Base-by-base conservation (phyloP, 139 green algal genomes). In the Haematococcus sp. region DNA sequence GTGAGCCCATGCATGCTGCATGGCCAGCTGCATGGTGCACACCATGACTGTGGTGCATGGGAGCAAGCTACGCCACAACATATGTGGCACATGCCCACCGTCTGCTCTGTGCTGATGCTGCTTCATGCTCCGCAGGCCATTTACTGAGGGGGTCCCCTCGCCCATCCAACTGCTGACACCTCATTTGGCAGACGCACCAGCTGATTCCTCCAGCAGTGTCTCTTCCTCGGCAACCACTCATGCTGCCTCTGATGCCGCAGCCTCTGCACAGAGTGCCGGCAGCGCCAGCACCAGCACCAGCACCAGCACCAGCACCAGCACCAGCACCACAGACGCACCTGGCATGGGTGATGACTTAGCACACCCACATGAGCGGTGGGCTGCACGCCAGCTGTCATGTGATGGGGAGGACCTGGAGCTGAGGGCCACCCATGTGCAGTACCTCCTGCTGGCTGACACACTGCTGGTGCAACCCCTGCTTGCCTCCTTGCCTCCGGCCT, bases 371-470 rank as follows among this genome's bases (percentile, higher is more conserved):
- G 79, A 92, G 68, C 73, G 74, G 43, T 88, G 81, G 76, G 86
- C 79, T 15, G 65, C 35, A 3, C 34, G 40, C 22, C 78, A 87
- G 78, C 76, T 94, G 33, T 64, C 70, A 23, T 76, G 88, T 55
- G 86, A 93, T 68, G 91, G 91, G 1, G 91, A 97, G 71, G 89
- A 97, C 55, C 28, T 91, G 23, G 65, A 88, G 1, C 89, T 84
- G 0, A 69, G 79, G 27, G 61, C 78, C 15, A 30, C 51, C 15
- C 51, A 73, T 25, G 76, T 87, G n/a, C 87, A 96, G 75, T 93
- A 94, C 78, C 83, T 96, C 27, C 69, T 94, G 35, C 87, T 97
- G 34, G 78, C 83, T 7, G 70, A 88, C 16, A n/a, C 73, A 1
- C 55, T 77, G 19, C 84, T 95, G 31, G 46, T 89, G 9, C 61